These are phyloP conservation scores for Neofusicoccum umdonicola DNA, from an alignment of 2,329 filamentous ascomycete species.

Conservation along the genomic window DNA sequence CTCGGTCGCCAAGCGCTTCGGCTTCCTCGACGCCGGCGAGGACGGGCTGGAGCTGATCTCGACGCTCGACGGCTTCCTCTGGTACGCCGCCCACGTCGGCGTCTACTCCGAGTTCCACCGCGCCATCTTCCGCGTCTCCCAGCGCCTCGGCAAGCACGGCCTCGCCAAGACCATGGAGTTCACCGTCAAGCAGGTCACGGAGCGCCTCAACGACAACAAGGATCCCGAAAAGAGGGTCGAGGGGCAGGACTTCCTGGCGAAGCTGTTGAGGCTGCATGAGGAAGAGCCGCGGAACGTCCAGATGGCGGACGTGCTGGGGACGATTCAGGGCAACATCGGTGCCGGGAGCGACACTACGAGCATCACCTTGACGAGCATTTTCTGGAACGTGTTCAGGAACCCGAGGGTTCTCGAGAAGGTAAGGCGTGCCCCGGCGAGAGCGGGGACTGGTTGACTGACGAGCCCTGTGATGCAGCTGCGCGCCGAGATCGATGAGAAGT, in stretches of 20 bases:
- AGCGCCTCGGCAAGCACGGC: slow-evolving; percentile 30
- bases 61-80: slow-evolving; percentile 35
- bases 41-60: slow-evolving; percentile 47
- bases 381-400: slow-evolving; percentile 46
- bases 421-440: not conserved
- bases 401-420: slow-evolving; percentile 23
- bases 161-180: not conserved
- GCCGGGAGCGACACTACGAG: slow-evolving; percentile 48
- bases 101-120: slow-evolving; percentile 43
- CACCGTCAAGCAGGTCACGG: not conserved
- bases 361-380: slow-evolving; percentile 45
- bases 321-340: slow-evolving; percentile 34
- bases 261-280: slow-evolving; percentile 41
- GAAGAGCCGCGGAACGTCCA: slow-evolving; percentile 45
- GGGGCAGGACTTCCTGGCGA: slow-evolving; percentile 37
- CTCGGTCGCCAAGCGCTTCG: slow-evolving; percentile 39
- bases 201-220: not conserved
- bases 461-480: not conserved
- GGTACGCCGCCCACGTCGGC: slow-evolving; percentile 42
- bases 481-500: not conserved
- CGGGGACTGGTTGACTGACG: not conserved
- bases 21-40: slow-evolving; percentile 45
- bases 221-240: not conserved
- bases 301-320: slow-evolving; percentile 32
- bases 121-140: slow-evolving; percentile 32